Conservation (phyloP, 805 yeast genomes). For the Schizosaccharomyces lindneri region DNA sequence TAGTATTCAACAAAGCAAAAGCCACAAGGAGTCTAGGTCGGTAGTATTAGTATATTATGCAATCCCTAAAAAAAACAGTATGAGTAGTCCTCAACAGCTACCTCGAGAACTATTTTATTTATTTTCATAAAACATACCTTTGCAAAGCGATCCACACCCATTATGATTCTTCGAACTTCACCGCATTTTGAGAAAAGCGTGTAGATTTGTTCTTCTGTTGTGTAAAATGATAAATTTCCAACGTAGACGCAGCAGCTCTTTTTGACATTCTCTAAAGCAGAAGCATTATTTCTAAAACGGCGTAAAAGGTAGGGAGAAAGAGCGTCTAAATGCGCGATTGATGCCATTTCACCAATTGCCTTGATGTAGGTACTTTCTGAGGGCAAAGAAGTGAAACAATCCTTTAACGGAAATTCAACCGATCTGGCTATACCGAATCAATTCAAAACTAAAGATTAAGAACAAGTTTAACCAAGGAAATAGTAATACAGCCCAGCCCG, state of each 20-base stretch:
- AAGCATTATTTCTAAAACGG: background rate
- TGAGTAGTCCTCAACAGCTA: no score
- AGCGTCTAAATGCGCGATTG: conserved; percentile 6
- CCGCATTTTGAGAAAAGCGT: conserved; percentile 65
- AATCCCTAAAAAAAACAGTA: no score
- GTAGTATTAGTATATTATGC: background rate
- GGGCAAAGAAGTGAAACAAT: no score
- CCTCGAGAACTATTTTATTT: no score
- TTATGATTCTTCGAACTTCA: conserved; percentile 48
- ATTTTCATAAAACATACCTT: conserved; percentile 12
- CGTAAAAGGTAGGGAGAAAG: conserved; percentile 2
- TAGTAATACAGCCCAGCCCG: no score
- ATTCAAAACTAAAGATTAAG: no score
- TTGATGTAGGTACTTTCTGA: background rate
- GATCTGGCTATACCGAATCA: no score
- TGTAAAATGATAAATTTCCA: conserved; percentile 70
- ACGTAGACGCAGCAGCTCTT: conserved; percentile 61
- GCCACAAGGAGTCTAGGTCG: conserved; percentile 63
- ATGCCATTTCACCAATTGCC: background rate
- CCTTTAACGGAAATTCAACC: no score
- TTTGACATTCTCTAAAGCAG: conserved; percentile 25
- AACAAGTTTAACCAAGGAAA: no score
- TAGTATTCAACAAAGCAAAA: conserved; percentile 76
- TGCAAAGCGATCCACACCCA: conserved; percentile 83
- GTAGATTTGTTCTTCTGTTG: conserved; percentile 64